Conservation (phyloP, 2,329 filamentous ascomycete species). For the Apiospora sp. region DNA sequence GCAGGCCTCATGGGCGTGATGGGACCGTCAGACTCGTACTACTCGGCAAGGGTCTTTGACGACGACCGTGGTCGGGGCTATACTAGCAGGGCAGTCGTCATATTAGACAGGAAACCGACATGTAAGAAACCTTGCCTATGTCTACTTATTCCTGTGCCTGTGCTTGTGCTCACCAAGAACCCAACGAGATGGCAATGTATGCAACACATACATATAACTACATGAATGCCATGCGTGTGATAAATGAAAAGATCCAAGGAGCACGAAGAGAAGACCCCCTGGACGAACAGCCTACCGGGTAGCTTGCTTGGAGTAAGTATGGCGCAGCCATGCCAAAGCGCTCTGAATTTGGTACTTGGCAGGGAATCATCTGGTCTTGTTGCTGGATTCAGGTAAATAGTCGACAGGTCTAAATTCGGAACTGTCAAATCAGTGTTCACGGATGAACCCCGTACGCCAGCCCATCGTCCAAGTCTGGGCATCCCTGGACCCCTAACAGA, state of each 20-base stretch:
- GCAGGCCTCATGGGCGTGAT: not conserved
- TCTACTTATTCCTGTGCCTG: too few species aligned
- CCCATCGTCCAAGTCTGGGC: not conserved
- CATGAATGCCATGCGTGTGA: too few species aligned
- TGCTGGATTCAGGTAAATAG: not conserved
- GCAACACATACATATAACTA: not conserved
- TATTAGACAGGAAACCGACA: not conserved
- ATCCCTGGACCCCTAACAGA: not conserved
- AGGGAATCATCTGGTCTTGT: not conserved
- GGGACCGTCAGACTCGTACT: not conserved
- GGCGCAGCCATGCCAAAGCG: not conserved
- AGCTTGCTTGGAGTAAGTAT: not conserved
- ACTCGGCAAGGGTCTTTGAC: slow-evolving; percentile 1
- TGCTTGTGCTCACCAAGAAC: not conserved
- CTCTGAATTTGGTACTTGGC: not conserved
- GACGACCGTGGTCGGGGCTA: not conserved
- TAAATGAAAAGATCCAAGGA: not conserved
- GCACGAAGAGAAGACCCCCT: not conserved
- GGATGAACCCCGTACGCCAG: not conserved
- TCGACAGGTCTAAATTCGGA: slow-evolving; percentile 1
- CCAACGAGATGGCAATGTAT: not conserved
- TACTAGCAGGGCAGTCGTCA: not conserved
- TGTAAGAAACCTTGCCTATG: not conserved
- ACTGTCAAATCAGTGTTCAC: not conserved
- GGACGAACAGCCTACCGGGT: not conserved